Percentiles rank a stretch among this genome's conserved stretches.
Evolutionary conservation across 164 flowering plant species (phyloP).

Genomic region (Tinospora cordifolia): DNA sequence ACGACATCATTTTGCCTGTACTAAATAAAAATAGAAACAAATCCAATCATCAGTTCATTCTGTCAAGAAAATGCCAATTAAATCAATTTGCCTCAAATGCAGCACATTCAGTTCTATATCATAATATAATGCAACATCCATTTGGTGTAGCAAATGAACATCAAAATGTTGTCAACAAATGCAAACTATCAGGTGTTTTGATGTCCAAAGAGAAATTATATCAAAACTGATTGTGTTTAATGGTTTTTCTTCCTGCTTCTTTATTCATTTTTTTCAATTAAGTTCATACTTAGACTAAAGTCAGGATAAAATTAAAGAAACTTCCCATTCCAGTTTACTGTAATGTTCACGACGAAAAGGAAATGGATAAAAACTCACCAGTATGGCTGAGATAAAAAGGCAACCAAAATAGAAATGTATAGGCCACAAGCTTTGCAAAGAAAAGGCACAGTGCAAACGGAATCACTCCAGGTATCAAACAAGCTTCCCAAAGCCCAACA

Average conservation of each 20-base stretch:
- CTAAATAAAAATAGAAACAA: neutral
- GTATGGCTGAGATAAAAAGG: conserved; percentile 91
- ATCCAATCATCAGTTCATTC: neutral
- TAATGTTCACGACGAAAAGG: neutral
- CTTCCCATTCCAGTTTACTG: no score
- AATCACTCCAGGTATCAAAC: conserved; percentile 79
- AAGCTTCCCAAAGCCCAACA: conserved; percentile 67
- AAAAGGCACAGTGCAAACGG: conserved; percentile 86
- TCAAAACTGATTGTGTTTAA: no score
- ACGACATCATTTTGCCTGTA: neutral
- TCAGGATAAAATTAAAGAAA: no score
- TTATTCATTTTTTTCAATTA: no score
- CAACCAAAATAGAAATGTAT: conserved; percentile 90
- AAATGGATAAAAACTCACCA: conserved; percentile 34
- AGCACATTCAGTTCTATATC: neutral
- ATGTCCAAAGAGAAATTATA: no score
- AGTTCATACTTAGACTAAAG: neutral
- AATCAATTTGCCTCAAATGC: neutral
- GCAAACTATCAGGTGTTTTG: no score
- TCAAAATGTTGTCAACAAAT: no score
- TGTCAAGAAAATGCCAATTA: neutral
- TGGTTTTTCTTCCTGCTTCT: no score
- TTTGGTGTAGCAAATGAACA: no score
- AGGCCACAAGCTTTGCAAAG: conserved; percentile 93
- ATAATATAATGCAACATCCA: neutral